Conservation (phyloP, 768 basidiomycete species). For the Calvatia gigantea region DNA sequence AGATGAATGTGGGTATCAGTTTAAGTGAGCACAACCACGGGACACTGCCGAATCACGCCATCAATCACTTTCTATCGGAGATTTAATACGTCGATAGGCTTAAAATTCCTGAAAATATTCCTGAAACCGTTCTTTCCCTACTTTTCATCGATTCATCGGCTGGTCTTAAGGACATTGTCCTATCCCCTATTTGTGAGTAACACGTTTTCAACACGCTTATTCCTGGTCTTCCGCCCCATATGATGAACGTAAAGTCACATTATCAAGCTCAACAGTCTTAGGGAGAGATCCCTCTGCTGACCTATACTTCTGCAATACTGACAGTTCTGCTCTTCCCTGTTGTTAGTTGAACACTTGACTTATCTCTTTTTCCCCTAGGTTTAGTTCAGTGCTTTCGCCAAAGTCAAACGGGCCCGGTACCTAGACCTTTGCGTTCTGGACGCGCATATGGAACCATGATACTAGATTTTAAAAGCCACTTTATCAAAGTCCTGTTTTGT, state of each 20-base stretch:
- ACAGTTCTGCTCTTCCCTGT: slow-evolving; percentile 19
- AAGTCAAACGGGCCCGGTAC: too few relatives aligned
- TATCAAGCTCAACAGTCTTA: slow-evolving; percentile 67
- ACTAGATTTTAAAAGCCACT: too few relatives aligned
- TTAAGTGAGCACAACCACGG: neutral
- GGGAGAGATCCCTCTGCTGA: slow-evolving; percentile 45
- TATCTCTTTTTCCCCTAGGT: neutral
- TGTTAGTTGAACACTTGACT: neutral
- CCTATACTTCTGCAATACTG: slow-evolving; percentile 58
- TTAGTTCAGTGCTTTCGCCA: neutral
- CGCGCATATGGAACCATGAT: too few relatives aligned
- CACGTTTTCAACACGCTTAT: too few relatives aligned
- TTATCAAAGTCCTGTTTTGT: too few relatives aligned
- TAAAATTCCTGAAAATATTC: neutral
- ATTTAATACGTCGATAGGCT: slow-evolving; percentile 5
- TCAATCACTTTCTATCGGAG: too few relatives aligned
- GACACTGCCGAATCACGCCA: too few relatives aligned
- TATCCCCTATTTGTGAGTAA: too few relatives aligned
- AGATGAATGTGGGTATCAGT: neutral
- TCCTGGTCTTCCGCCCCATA: slow-evolving; percentile 12
- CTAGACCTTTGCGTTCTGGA: too few relatives aligned
- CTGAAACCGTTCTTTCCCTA: slow-evolving; percentile 8
- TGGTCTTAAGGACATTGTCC: neutral
- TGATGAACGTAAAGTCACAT: slow-evolving; percentile 57
- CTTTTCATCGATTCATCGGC: neutral